Evolutionary conservation across 2,329 filamentous ascomycete genomes (phyloP), one percentile per base, ranked within the genome.

Genomic region (Arthrobotrys entomopaga): DNA sequence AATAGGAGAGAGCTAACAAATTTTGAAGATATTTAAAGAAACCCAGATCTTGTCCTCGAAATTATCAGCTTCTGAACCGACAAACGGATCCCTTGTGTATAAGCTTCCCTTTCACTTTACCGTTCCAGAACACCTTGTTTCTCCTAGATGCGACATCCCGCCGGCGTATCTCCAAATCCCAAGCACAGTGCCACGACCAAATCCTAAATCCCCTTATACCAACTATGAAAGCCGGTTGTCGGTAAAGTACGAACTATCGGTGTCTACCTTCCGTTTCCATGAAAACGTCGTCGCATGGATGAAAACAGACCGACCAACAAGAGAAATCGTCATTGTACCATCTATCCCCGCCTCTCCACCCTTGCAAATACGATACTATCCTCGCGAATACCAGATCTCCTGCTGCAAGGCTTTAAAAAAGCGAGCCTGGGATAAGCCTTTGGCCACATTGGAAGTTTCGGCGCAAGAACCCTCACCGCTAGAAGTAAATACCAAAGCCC

Each of bases 81-180:
- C 46, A 20, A 20, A 16, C 16, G 16, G 16, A 20, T 16, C 16
- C 10, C 22, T 49, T 10, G 16, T 20, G 3, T 49, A 49, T 22
- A 16, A 22, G 46, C 46, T 49, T 19, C 46, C 15, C 2, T 49
- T 49, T 49, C 16, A 16, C 15, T 49, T 49, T 49, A 49, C 46
- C 4, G 46, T 49, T 20, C 46, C 46, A 4, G 10, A 49, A 49
- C 15, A 49, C 4, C 46, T 49, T 22, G 46, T 49, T 11, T 49
- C 46, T 49, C 46, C n/a, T 49, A 16, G n/a, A 49, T 49, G 46
- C 46, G 46, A 49, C 20, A 49, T 49, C 46, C 46, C 46, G n/a
- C 13, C 46, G 16, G 46, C 46, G 46, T 49, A 49, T 10, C 46
- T 49, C 22, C 16, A 49, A 49, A 16, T 49, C n/a, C 46, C 46